These are phyloP conservation scores for Entonaema liquescens DNA, from an alignment of 495 filamentous ascomycete species.

Conservation along the genomic window DNA sequence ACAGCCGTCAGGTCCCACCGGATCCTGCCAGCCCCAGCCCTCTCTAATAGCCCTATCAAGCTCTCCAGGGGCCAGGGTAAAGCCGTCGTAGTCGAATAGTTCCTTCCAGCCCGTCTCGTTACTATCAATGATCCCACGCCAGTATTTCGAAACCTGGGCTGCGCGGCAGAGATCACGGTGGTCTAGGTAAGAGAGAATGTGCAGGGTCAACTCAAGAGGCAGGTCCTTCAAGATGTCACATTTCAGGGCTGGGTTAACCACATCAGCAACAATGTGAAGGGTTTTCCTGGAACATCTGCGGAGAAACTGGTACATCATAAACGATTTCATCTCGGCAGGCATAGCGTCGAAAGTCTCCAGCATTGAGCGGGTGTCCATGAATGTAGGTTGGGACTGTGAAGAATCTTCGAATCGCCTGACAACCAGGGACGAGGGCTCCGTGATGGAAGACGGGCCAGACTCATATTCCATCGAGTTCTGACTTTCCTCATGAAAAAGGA, in stretches of 20 bases:
- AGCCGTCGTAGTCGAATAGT: slow-evolving; percentile 85
- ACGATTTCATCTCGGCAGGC: slow-evolving; percentile 86
- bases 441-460: slow-evolving; percentile 21
- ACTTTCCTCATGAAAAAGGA: slow-evolving; percentile 34
- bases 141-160: slow-evolving; percentile 92
- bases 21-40: slow-evolving; percentile 99
- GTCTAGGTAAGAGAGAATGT: slow-evolving; percentile 88
- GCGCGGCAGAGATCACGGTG: slow-evolving; percentile 87
- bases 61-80: slow-evolving; percentile 79
- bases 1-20: slow-evolving; percentile 73
- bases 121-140: slow-evolving; percentile 87
- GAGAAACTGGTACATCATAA: slow-evolving; percentile 95
- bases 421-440: slow-evolving; percentile 27
- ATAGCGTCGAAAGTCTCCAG: slow-evolving; percentile 90
- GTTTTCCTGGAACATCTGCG: slow-evolving; percentile 89
- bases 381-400: slow-evolving; percentile 40
- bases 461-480: slow-evolving; percentile 40
- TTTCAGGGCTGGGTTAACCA: slow-evolving; percentile 96
- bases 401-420: slow-evolving; percentile 27
- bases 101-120: slow-evolving; percentile 98
- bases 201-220: slow-evolving; percentile 85
- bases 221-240: slow-evolving; percentile 88
- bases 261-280: slow-evolving; percentile 87
- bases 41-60: slow-evolving; percentile 85
- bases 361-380: slow-evolving; percentile 82